phyloP scores from a whole-genome alignment of 1,284 basidiomycete species.

The Coniophora puteana region DNA sequence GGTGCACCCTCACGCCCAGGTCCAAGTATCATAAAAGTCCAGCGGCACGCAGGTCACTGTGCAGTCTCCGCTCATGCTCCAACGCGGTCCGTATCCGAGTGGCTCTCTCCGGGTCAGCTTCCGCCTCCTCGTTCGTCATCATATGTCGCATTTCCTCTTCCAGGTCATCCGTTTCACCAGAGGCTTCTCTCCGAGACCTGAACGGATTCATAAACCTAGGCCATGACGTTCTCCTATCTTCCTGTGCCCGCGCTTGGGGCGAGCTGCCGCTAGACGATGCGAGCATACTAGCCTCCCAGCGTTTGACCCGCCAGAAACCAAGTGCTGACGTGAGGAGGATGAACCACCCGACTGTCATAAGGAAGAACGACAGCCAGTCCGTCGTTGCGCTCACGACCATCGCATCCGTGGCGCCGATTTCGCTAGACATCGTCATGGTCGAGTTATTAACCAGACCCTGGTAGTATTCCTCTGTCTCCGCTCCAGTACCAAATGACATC shows the following conservation, averaged over 20 bases:
- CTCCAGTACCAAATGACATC: conserved; percentile 38
- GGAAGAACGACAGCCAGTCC: conserved; percentile 90
- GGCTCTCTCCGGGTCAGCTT: conserved; percentile 22
- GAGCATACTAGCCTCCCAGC: conserved; percentile 77
- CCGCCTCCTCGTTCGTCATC: background rate
- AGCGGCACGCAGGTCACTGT: conserved; percentile 59
- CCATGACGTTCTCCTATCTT: conserved; percentile 15
- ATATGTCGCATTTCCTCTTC: conserved; percentile 6
- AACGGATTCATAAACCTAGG: background rate
- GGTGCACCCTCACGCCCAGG: too few relatives aligned
- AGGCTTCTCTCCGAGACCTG: conserved; percentile 8
- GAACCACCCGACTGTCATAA: conserved; percentile 96
- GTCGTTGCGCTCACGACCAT: conserved; percentile 41
- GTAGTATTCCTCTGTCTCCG: conserved; percentile 48
- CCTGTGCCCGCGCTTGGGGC: conserved; percentile 18
- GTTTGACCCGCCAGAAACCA: conserved; percentile 90
- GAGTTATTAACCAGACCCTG: conserved; percentile 21
- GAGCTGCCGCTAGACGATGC: conserved; percentile 35
- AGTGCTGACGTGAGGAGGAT: conserved; percentile 84
- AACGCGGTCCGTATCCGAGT: conserved; percentile 46
- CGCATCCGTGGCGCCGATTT: conserved; percentile 13
- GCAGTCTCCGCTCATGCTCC: conserved; percentile 51
- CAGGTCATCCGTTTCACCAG: conserved; percentile 1
- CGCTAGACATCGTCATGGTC: conserved; percentile 9
- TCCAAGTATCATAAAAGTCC: conserved; percentile 60